Percentiles rank a stretch among this genome's conserved stretches.
phyloP scores from a whole-genome alignment of 805 yeast genomes.

The Zygosaccharomyces kombuchaensis region DNA sequence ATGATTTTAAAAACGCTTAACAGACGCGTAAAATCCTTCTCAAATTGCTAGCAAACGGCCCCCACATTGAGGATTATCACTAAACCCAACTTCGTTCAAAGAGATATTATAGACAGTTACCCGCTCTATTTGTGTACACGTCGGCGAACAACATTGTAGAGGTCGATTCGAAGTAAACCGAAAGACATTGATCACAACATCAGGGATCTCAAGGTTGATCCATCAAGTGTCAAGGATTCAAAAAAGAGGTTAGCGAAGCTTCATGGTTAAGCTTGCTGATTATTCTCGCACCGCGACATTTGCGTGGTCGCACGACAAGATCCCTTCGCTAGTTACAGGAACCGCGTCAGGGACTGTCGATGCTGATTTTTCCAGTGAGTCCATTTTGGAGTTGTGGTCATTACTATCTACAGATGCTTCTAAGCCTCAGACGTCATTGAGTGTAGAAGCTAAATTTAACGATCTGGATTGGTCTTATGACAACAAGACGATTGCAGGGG shows the following conservation, averaged over 20 bases:
- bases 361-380: slow-evolving; percentile 73
- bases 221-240: neutral
- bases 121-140: slow-evolving; percentile 5
- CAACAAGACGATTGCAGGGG: slow-evolving; percentile 74
- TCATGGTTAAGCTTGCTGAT: slow-evolving; percentile 80
- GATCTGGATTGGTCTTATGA: slow-evolving; percentile 79
- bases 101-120: neutral
- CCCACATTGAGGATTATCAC: no score
- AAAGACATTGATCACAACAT: slow-evolving; percentile 4
- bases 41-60: no score
- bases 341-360: slow-evolving; percentile 96
- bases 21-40: neutral
- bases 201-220: slow-evolving; percentile 2
- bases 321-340: slow-evolving; percentile 83
- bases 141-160: slow-evolving; percentile 6
- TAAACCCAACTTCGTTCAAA: neutral
- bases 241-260: slow-evolving; percentile 1
- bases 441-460: slow-evolving; percentile 60
- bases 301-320: slow-evolving; percentile 81
- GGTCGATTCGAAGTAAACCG: slow-evolving; percentile 1
- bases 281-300: slow-evolving; percentile 85
- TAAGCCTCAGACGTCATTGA: slow-evolving; percentile 42
- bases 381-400: slow-evolving; percentile 78
- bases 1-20: no score
- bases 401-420: slow-evolving; percentile 42